phyloP scores from a whole-genome alignment of 495 filamentous ascomycete species.

The Penicillium bovifimosum region DNA sequence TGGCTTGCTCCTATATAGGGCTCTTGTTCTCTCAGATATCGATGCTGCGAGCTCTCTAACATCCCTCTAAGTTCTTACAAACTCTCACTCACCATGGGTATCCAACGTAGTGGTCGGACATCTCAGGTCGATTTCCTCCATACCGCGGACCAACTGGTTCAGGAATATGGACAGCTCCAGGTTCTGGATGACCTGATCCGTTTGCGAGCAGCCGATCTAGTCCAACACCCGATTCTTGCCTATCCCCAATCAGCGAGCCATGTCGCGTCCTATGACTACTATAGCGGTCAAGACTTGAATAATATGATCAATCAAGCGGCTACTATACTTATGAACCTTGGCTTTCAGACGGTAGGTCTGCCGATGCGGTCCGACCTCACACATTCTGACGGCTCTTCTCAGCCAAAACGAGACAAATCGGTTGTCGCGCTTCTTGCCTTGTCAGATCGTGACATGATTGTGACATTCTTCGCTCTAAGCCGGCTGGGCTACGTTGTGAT shows the following conservation, averaged over 20 bases:
- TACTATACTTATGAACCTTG: constrained; percentile 34
- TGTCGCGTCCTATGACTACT: constrained; percentile 42
- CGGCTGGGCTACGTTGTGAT: constrained; percentile 54
- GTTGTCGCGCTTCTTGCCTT: constrained; percentile 49
- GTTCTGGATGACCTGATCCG: constrained; percentile 47
- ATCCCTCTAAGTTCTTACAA: no score
- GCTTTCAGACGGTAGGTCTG: constrained; percentile 28
- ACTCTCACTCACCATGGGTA: constrained; percentile 19
- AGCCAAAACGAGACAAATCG: constrained; percentile 25
- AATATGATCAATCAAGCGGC: constrained; percentile 48
- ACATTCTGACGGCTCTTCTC: constrained; percentile 5
- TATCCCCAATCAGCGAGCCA: constrained; percentile 40
- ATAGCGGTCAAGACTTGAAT: constrained; percentile 49
- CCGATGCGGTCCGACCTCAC: background rate
- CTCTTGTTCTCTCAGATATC: no score
- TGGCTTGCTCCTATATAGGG: no score
- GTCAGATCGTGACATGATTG: constrained; percentile 51
- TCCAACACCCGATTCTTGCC: constrained; percentile 47
- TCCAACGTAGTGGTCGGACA: constrained; percentile 19
- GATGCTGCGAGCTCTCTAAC: no score
- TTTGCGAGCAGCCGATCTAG: constrained; percentile 42
- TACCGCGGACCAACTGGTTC: constrained; percentile 16
- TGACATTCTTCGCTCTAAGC: constrained; percentile 53
- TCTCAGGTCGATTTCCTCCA: constrained; percentile 5
- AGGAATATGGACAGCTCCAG: constrained; percentile 33